Evolutionary conservation across 2,329 filamentous ascomycete genomes (phyloP).

Genomic region (Sodiomyces alkalinus): DNA sequence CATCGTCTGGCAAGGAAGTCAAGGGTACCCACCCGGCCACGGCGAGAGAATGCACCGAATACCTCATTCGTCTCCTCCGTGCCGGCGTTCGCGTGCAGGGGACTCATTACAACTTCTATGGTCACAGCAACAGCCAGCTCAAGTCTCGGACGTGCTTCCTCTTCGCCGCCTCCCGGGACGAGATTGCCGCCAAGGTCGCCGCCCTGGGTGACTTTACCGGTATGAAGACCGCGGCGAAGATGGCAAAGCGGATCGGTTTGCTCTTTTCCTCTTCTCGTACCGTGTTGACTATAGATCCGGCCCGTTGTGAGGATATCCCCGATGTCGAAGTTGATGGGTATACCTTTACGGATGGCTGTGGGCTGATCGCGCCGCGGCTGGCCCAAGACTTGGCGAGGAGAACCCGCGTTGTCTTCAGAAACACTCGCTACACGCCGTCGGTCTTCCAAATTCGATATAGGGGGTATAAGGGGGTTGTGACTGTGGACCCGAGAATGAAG

Average conservation of each 20-base stretch:
- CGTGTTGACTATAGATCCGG: slow-evolving; percentile 15
- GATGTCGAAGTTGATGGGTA: slow-evolving; percentile 21
- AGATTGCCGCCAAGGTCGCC: slow-evolving; percentile 18
- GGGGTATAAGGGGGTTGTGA: slow-evolving; percentile 26
- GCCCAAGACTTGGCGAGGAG: slow-evolving; percentile 17
- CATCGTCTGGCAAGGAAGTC: slow-evolving; percentile 2
- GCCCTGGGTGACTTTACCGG: slow-evolving; percentile 22
- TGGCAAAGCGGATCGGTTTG: slow-evolving; percentile 24
- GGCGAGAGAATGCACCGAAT: slow-evolving; percentile 18
- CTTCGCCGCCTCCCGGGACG: slow-evolving; percentile 17
- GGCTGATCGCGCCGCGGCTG: slow-evolving; percentile 17
- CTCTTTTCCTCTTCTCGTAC: slow-evolving; percentile 21
- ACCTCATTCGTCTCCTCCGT: slow-evolving; percentile 17
- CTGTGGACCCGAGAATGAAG: slow-evolving; percentile 16
- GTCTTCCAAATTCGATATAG: slow-evolving; percentile 25
- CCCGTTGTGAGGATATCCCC: slow-evolving; percentile 20
- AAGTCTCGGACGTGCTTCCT: slow-evolving; percentile 24
- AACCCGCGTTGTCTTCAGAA: slow-evolving; percentile 18
- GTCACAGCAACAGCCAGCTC: slow-evolving; percentile 27
- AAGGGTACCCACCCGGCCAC: slow-evolving; percentile 11
- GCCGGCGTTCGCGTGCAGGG: slow-evolving; percentile 19
- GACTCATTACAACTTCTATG: slow-evolving; percentile 22
- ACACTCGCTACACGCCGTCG: slow-evolving; percentile 20
- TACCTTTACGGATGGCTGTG: slow-evolving; percentile 26
- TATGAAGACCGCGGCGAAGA: slow-evolving; percentile 25